These are phyloP conservation scores for Penicillium waksmanii DNA, from an alignment of 495 filamentous ascomycete genomes.

Conservation along the genomic window DNA sequence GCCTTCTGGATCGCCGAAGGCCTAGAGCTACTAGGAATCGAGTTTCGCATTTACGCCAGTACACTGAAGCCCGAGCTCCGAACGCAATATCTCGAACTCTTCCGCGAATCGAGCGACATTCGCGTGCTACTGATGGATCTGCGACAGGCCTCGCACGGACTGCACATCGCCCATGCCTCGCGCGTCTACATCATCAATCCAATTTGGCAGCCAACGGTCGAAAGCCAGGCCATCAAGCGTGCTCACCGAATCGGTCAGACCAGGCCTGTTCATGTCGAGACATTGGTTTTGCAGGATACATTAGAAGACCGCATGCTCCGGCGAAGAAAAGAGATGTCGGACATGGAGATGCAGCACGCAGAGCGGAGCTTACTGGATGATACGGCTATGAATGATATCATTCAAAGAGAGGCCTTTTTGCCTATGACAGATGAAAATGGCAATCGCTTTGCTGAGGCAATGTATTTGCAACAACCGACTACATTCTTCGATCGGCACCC, in stretches of 20 bases:
- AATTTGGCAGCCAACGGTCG: constrained; percentile 80
- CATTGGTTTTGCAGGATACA: constrained; percentile 77
- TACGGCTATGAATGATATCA: constrained; percentile 73
- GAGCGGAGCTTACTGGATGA: constrained; percentile 76
- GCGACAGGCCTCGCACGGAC: constrained; percentile 80
- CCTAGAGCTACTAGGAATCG: constrained; percentile 75
- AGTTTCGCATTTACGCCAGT: constrained; percentile 83
- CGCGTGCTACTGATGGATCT: constrained; percentile 91
- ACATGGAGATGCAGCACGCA: constrained; percentile 69
- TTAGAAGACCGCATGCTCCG: constrained; percentile 85
- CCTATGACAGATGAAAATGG: constrained; percentile 51
- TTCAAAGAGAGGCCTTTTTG: constrained; percentile 70
- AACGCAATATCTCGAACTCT: constrained; percentile 74
- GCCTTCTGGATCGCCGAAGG: constrained; percentile 83
- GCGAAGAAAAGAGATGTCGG: constrained; percentile 75
- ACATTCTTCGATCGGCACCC: constrained; percentile 48
- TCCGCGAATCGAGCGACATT: constrained; percentile 65
- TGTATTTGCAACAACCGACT: constrained; percentile 31
- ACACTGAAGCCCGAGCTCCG: constrained; percentile 62
- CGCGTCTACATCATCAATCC: constrained; percentile 93
- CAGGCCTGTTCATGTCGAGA: constrained; percentile 82
- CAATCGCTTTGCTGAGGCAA: constrained; percentile 15
- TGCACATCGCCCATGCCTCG: constrained; percentile 80
- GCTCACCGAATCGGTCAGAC: constrained; percentile 87
- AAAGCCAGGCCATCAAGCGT: constrained; percentile 91